These are phyloP conservation scores for Suillus ampliporus DNA, from an alignment of 768 basidiomycete genomes.

Conservation along the genomic window DNA sequence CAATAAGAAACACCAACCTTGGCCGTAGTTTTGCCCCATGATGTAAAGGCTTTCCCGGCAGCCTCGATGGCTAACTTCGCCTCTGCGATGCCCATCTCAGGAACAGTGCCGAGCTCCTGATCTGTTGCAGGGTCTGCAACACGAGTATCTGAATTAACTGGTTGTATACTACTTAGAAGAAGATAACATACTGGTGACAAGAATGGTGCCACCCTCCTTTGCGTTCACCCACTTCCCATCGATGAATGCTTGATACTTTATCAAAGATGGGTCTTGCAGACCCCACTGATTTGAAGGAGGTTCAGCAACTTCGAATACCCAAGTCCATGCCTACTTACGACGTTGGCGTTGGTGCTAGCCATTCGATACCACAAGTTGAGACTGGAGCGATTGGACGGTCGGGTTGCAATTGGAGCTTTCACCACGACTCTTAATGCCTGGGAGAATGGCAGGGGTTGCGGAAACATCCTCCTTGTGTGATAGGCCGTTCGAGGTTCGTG, in stretches of 20 bases:
- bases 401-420: background rate
- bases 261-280: slow-evolving; percentile 76
- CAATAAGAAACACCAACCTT: slow-evolving; percentile 59
- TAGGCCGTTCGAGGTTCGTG: background rate
- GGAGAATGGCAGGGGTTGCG: background rate
- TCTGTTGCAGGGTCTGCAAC: slow-evolving; percentile 86
- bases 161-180: background rate
- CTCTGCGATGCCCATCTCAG: slow-evolving; percentile 88
- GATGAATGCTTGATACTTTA: slow-evolving; percentile 80
- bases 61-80: slow-evolving; percentile 85
- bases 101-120: slow-evolving; percentile 81
- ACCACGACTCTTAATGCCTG: background rate
- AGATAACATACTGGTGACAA: slow-evolving; percentile 71
- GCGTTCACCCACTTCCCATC: slow-evolving; percentile 88
- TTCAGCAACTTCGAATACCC: slow-evolving; percentile 3
- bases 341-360: slow-evolving; percentile 51
- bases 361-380: slow-evolving; percentile 46
- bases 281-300: slow-evolving; percentile 55
- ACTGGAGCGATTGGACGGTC: background rate
- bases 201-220: slow-evolving; percentile 71
- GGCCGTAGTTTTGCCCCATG: slow-evolving; percentile 87
- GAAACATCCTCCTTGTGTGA: slow-evolving; percentile 5
- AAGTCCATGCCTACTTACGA: slow-evolving; percentile 37
- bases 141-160: background rate
- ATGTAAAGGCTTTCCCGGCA: slow-evolving; percentile 78